phyloP scores from a whole-genome alignment of 108 stramenopile genomes.

The Skeletonema menzelii region DNA sequence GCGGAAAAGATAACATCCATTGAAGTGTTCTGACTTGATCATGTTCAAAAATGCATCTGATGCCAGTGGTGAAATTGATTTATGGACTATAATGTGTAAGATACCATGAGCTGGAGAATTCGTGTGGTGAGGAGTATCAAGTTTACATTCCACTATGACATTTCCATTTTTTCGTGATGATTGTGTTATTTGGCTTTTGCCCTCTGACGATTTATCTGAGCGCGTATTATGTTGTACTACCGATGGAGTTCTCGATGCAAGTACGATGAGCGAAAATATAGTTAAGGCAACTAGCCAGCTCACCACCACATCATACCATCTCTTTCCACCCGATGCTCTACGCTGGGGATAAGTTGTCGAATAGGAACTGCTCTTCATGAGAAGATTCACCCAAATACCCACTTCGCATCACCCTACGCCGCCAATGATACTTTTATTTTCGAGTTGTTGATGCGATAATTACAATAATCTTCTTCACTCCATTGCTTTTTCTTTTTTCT shows the following conservation, averaged over 20 bases:
- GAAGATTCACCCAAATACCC: neutral
- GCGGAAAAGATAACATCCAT: constrained; percentile 39
- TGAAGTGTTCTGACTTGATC: constrained; percentile 30
- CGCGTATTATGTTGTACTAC: neutral
- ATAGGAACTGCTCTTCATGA: neutral
- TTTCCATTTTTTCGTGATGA: neutral
- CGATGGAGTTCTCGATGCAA: neutral
- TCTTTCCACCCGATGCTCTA: neutral
- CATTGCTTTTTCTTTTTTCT: too few species aligned
- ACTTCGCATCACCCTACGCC: neutral
- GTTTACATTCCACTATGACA: constrained; percentile 31
- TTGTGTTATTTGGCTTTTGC: neutral
- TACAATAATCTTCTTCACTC: too few species aligned
- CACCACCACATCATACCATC: neutral
- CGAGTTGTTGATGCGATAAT: too few species aligned
- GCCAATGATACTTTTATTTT: too few species aligned
- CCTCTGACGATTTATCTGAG: neutral
- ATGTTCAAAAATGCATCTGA: constrained; percentile 37
- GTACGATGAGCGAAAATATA: neutral
- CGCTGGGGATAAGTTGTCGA: neutral
- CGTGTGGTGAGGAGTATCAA: constrained; percentile 19
- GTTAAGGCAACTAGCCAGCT: neutral
- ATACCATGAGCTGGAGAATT: constrained; percentile 21
- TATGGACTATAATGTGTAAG: constrained; percentile 28
- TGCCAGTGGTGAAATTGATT: constrained; percentile 30